Evolutionary conservation across 129 eudicot genomes (phyloP), one percentile per base, ranked within the genome.

Genomic region (Kitagawia praeruptora): DNA sequence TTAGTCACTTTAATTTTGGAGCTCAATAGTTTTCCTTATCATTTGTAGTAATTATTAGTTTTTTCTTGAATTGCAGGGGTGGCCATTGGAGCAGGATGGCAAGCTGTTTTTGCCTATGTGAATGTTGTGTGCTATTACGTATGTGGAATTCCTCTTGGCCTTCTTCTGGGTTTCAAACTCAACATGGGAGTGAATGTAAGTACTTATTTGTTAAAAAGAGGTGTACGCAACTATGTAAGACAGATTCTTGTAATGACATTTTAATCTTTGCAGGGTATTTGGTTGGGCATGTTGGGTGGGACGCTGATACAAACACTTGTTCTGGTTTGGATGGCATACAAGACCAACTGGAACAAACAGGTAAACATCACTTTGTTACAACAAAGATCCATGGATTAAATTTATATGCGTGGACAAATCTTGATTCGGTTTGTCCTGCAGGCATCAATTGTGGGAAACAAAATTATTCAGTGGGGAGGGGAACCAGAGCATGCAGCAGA

Each of bases 1-100:
- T 67, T 66, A 66, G 73, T 61, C 69, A 67, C 19, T 63, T 63
- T 25, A 0, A 8, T 61, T 64, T 28, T 66, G 8, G 21, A 58
- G 2, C 40, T 23, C 67, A 58, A 58, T 23, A n/a, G 25, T 23
- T 31, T 66, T 38, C n/a, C 18, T 18, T 34, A 14, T 19, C 3
- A 70, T 13, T 18, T 34, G n/a, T 11, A 18, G 46, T 40, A 39
- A 25, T 6, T 45, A 10, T 15, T 0, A 45, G 5, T 45, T 27
- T 23, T 31, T n/a, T 46, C 5, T 74, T 74, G 9, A 28, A 58
- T 61, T 82, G 76, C 75, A 87, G 94, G 97, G 64, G 97, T 92
- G 76, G 97, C 92, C 27, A 88, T 92, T 31, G 97, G 97, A 81
- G 94, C 94, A 74, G 94, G 97, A 71, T 92, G 97, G 97, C 94